These are phyloP conservation scores for Nepenthes alata DNA, from an alignment of 179 eudicot genomes.

Conservation along the genomic window DNA sequence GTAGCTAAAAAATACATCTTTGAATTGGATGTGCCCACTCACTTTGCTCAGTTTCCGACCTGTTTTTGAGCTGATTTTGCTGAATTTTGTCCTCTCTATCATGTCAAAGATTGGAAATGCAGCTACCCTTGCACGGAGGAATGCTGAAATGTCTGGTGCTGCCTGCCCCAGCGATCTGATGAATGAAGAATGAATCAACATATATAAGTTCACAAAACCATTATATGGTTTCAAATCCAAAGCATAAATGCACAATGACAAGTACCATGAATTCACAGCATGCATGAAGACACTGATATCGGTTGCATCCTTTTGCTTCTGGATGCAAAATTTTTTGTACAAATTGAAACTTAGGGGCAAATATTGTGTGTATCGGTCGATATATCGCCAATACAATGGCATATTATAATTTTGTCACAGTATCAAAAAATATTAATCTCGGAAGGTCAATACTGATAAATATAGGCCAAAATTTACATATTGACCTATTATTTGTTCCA, in stretches of 20 bases:
- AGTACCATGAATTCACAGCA: neutral
- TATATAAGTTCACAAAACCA: neutral
- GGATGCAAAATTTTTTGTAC: no score
- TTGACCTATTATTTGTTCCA: no score
- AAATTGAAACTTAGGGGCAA: no score
- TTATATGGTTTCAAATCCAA: neutral
- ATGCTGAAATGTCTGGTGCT: slow-evolving; percentile 88
- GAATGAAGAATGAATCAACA: slow-evolving; percentile 9
- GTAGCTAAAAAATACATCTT: slow-evolving; percentile 66
- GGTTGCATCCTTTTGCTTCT: no score
- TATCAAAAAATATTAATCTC: no score
- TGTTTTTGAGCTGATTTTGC: slow-evolving; percentile 28
- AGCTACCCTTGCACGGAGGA: slow-evolving; percentile 67
- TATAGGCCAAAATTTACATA: no score
- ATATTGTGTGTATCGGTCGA: no score
- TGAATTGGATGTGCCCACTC: slow-evolving; percentile 72
- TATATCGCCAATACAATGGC: no score
- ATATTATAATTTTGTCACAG: no score
- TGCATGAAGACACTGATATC: neutral
- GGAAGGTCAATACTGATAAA: no score
- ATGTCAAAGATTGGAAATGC: slow-evolving; percentile 84
- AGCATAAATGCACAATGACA: neutral
- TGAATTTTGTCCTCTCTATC: slow-evolving; percentile 57
- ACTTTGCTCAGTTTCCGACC: slow-evolving; percentile 47
- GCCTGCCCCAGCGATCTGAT: slow-evolving; percentile 90